Percentiles rank a stretch among this genome's conserved stretches.
Evolutionary conservation across 2,329 filamentous ascomycete genomes (phyloP).

Genomic region (Uncinocarpus reesii): DNA sequence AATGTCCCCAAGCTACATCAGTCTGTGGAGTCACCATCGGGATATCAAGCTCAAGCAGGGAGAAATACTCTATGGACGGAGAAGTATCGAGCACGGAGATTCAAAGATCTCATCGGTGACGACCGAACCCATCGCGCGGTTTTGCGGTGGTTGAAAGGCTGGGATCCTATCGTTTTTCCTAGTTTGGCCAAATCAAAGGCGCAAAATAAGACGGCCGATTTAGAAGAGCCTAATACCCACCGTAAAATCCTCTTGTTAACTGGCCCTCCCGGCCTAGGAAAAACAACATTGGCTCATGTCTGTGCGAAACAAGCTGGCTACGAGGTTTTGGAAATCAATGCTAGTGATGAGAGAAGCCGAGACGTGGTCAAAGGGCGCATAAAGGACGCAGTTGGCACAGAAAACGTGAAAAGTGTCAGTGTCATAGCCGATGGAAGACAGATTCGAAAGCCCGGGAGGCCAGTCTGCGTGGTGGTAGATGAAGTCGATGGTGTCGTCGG

Average conservation of each 20-base stretch:
- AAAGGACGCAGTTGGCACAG: slow-evolving; percentile 81
- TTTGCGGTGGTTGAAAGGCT: slow-evolving; percentile 83
- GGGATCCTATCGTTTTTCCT: slow-evolving; percentile 89
- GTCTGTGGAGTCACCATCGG: slow-evolving; percentile 26
- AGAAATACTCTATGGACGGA: slow-evolving; percentile 69
- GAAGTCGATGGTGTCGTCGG: slow-evolving; percentile 91
- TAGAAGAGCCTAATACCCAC: slow-evolving; percentile 67
- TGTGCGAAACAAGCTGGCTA: slow-evolving; percentile 93
- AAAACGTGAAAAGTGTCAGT: slow-evolving; percentile 67
- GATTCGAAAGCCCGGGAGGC: slow-evolving; percentile 63
- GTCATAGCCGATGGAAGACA: slow-evolving; percentile 40
- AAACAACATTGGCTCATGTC: slow-evolving; percentile 92
- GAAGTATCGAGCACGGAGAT: slow-evolving; percentile 86
- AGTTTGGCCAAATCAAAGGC: slow-evolving; percentile 54
- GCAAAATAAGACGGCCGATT: slow-evolving; percentile 36
- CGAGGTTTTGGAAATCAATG: slow-evolving; percentile 93
- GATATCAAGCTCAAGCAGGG: slow-evolving; percentile 14
- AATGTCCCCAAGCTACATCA: slow-evolving; percentile 21
- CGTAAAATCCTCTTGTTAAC: slow-evolving; percentile 83
- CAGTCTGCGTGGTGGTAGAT: slow-evolving; percentile 88
- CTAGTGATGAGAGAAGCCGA: slow-evolving; percentile 83
- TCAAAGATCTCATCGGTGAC: slow-evolving; percentile 88
- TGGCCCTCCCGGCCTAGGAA: slow-evolving; percentile 84
- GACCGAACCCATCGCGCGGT: slow-evolving; percentile 87
- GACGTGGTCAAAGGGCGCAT: slow-evolving; percentile 88